These are phyloP conservation scores for Metarhizium album DNA, from an alignment of 2,329 filamentous ascomycete species.

Conservation along the genomic window DNA sequence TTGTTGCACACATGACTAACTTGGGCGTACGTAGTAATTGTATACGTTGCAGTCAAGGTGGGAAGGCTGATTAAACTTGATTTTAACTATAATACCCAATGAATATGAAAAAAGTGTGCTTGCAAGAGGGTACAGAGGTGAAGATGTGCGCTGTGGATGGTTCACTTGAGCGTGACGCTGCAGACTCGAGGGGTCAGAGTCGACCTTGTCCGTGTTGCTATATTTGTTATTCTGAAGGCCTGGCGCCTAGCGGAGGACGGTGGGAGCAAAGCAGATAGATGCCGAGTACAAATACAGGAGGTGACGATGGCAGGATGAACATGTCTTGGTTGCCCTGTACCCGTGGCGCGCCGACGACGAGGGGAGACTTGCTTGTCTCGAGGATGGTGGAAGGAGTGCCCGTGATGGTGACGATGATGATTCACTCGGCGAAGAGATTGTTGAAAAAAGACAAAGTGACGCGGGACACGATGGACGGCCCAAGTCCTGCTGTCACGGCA, in stretches of 20 bases:
- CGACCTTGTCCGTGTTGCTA: neutral
- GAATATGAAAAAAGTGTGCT: conserved; percentile 1
- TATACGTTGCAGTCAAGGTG: neutral
- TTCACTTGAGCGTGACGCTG: neutral
- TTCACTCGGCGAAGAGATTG: neutral
- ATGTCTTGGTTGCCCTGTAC: too few species aligned
- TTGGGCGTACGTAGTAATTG: neutral
- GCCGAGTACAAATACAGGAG: neutral
- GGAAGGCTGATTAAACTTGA: neutral
- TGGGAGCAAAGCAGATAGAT: neutral
- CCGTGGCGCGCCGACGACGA: too few species aligned
- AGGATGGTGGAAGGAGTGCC: too few species aligned
- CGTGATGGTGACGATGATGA: too few species aligned
- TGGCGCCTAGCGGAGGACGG: neutral
- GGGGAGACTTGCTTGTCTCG: too few species aligned
- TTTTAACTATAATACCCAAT: conserved; percentile 4
- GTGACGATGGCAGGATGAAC: neutral
- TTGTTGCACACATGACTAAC: neutral
- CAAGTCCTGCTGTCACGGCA: neutral
- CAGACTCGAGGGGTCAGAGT: neutral
- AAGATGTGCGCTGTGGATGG: neutral
- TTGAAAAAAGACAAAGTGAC: neutral
- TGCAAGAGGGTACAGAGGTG: neutral
- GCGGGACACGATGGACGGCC: neutral
- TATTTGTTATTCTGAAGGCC: neutral